Evolutionary conservation across 257 asterid genomes (phyloP).

Genomic region (Solanum verrucosum): DNA sequence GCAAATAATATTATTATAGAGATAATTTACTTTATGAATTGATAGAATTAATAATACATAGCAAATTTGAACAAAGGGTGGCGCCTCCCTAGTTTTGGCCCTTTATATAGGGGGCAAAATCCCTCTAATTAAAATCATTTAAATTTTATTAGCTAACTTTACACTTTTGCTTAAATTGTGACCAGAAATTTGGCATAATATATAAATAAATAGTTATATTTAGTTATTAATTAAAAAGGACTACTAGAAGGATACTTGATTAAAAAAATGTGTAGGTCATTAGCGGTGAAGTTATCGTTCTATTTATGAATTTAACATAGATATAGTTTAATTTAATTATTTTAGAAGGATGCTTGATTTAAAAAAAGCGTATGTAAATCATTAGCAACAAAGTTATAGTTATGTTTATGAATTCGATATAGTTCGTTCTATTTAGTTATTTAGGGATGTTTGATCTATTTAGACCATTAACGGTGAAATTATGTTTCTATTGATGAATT

Average conservation of each 20-base stretch:
- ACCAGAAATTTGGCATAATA: neutral
- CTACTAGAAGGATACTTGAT: neutral
- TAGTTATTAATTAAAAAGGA: neutral
- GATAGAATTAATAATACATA: neutral
- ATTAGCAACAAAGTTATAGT: neutral
- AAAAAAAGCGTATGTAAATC: rapidly evolving
- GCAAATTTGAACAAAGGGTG: neutral
- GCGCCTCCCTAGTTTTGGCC: conserved; percentile 3
- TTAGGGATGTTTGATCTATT: too few relatives aligned
- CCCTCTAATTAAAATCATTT: neutral
- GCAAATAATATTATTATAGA: neutral
- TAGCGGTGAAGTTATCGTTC: neutral
- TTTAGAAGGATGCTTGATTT: neutral
- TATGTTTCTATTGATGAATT: neutral
- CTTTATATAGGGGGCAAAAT: neutral
- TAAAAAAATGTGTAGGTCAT: neutral
- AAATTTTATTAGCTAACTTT: neutral
- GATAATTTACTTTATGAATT: neutral
- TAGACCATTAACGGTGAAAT: neutral
- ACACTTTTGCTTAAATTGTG: neutral
- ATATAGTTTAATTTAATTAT: too few relatives aligned
- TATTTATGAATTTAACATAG: neutral
- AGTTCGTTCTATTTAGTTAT: too few relatives aligned
- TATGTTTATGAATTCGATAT: neutral
- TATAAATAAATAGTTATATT: neutral